Percentiles rank a stretch among this genome's conserved stretches.
Conservation (phyloP, 2,329 filamentous ascomycete species). For the Ceratocystis alfenasii region DNA sequence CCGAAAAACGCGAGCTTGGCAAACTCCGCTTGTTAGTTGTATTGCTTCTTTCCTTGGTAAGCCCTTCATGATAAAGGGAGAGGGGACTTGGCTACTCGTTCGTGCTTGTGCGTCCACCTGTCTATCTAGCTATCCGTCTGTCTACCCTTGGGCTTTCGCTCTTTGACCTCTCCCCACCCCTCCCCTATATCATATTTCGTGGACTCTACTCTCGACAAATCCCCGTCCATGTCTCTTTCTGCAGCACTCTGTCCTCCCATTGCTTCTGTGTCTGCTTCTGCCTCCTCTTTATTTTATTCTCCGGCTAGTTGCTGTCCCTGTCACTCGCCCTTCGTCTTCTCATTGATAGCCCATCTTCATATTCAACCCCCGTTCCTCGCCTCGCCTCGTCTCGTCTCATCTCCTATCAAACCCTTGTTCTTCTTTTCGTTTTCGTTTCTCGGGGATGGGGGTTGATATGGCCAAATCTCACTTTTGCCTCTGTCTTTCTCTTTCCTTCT, state of each 20-base stretch:
- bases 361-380: background rate
- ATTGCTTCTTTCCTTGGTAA: background rate
- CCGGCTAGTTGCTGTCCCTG: background rate
- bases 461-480: background rate
- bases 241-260: background rate
- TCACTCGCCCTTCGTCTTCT: background rate
- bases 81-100: background rate
- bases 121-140: background rate
- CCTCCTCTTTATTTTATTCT: background rate
- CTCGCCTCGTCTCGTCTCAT: constrained; percentile 8
- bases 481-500: background rate
- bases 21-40: too few species aligned
- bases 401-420: background rate
- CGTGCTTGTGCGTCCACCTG: background rate
- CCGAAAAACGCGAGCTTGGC: too few species aligned
- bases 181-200: background rate
- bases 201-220: background rate
- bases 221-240: background rate
- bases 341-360: background rate
- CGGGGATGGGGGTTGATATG: background rate
- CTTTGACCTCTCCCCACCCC: background rate
- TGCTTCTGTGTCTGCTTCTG: background rate
- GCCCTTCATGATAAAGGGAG: background rate
- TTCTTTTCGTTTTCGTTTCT: background rate
- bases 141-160: background rate